A percentile compares a stretch with the other conserved stretches of the same genome.
Evolutionary conservation across 2,329 filamentous ascomycete genomes (phyloP).

Genomic region (Tympanopsis confertula): DNA sequence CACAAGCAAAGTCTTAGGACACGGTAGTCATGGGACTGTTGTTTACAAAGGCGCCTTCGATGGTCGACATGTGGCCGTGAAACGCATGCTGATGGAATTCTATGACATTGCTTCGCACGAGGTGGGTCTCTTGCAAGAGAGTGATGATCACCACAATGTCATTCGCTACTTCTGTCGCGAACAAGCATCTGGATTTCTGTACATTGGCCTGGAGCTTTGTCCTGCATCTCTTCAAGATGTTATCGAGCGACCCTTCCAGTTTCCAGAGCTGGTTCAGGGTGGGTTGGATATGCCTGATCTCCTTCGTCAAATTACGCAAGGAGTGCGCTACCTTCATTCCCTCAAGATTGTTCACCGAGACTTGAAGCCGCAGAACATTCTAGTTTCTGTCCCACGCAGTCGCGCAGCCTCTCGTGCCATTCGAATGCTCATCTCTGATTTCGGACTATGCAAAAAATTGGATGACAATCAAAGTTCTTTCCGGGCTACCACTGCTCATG

Average conservation of each 20-base stretch:
- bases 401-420: conserved; percentile 35
- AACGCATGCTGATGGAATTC: conserved; percentile 54
- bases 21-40: conserved; percentile 54
- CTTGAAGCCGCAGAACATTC: conserved; percentile 93
- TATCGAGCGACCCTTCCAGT: conserved; percentile 61
- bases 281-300: conserved; percentile 68
- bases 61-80: conserved; percentile 52
- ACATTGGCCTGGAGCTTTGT: conserved; percentile 86
- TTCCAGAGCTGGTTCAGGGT: conserved; percentile 57
- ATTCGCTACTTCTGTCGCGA: conserved; percentile 58
- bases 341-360: conserved; percentile 94
- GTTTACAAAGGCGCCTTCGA: conserved; percentile 55
- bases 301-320: conserved; percentile 79
- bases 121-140: conserved; percentile 51
- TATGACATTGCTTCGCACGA: conserved; percentile 56
- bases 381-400: conserved; percentile 65
- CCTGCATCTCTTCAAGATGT: conserved; percentile 88
- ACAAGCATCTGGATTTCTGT: conserved; percentile 52
- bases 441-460: conserved; percentile 93
- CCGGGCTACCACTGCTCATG: conserved; percentile 84
- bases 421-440: conserved; percentile 91
- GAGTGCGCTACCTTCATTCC: conserved; percentile 77
- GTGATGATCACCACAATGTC: conserved; percentile 54
- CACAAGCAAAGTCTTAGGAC: conserved; percentile 31
- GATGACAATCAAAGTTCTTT: conserved; percentile 92